Base-by-base conservation (phyloP, 2,329 filamentous ascomycete species). In the Colletotrichum somersetense region DNA sequence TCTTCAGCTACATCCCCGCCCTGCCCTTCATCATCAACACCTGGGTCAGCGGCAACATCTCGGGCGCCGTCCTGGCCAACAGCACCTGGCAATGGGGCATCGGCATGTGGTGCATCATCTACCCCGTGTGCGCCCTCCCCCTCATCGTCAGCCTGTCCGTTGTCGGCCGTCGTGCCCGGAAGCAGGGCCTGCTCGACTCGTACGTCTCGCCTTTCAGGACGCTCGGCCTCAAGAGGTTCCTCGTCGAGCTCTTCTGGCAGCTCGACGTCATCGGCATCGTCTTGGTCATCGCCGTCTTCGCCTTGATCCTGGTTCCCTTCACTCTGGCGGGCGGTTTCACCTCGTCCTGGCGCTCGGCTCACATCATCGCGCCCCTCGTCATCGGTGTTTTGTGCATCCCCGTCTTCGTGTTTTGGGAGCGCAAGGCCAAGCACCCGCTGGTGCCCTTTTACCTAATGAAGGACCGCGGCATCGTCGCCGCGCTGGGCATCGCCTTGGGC, bases 101-200 rank as follows among this genome's bases (percentile, higher is more conserved):
- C 42, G 89, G 89, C 75, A 91, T 91, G 89, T 92, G 87, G 83
- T 84, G 82, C 73, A 89, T 91, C 78, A 90, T 91, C 72, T 91
- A 89, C 78, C 85, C 89, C 3, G 84, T 88, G 30, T 69, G 66
- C 56, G 81, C 87, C 3, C 74, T 91, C 12, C 89, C 90, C 2
- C 83, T 91, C 59, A 81, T 91, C 76, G 73, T 84, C 50, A 85
- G 85, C 7, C 82, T 92, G 0, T 79, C 81, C 62, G 76, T 88
- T 50, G 86, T 89, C 18, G 81, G 83, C 14, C 83, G 80, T 20
- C 86, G 89, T 26, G 89, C 89, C 16, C 86, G 83, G 75, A 85
- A 82, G 71, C 76, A 80, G n/a, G 88, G 88, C 2, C 80, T 83
- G 0, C 80, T 90, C 63, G 76, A 75, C 63, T 76, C 77, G 58